Percentiles rank a stretch among this genome's conserved stretches.
These are phyloP conservation scores for Metschnikowia matae DNA, from an alignment of 805 yeast genomes.

Conservation along the genomic window DNA sequence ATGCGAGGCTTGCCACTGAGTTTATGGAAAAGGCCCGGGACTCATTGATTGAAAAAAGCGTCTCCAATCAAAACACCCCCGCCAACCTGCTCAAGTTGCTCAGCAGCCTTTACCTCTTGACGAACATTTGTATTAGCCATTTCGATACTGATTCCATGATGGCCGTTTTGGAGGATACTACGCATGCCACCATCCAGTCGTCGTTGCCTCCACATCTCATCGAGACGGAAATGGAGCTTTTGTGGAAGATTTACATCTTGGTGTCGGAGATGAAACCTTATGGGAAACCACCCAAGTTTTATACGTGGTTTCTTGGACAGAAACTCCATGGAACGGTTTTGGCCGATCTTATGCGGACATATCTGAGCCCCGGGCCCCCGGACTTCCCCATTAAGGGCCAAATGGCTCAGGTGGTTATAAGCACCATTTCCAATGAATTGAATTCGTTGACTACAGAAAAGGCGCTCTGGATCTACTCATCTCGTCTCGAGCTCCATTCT, in stretches of 20 bases:
- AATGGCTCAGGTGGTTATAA: slow-evolving; percentile 7
- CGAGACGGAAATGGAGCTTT: slow-evolving; percentile 28
- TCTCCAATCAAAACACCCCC: slow-evolving; percentile 30
- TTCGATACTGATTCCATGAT: slow-evolving; percentile 46
- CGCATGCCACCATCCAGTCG: slow-evolving; percentile 39
- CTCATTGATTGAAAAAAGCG: slow-evolving; percentile 30
- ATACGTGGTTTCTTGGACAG: slow-evolving; percentile 13
- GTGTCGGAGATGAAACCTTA: slow-evolving; percentile 39
- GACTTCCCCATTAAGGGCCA: not conserved
- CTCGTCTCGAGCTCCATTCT: slow-evolving; percentile 43
- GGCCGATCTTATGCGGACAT: not conserved
- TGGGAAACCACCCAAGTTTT: slow-evolving; percentile 19
- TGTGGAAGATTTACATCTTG: slow-evolving; percentile 48
- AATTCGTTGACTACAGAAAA: slow-evolving; percentile 21
- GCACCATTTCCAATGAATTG: slow-evolving; percentile 35
- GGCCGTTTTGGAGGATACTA: slow-evolving; percentile 47
- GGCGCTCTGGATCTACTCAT: slow-evolving; percentile 25
- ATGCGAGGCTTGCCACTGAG: slow-evolving; percentile 25
- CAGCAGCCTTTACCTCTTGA: slow-evolving; percentile 34
- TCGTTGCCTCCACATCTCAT: slow-evolving; percentile 31
- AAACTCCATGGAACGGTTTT: not conserved
- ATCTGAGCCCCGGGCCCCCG: not conserved
- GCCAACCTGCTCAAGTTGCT: slow-evolving; percentile 18
- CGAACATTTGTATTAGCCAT: slow-evolving; percentile 40
- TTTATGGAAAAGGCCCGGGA: slow-evolving; percentile 46